These are phyloP conservation scores for Sordaria brevicollis DNA, from an alignment of 495 filamentous ascomycete species.

Conservation along the genomic window DNA sequence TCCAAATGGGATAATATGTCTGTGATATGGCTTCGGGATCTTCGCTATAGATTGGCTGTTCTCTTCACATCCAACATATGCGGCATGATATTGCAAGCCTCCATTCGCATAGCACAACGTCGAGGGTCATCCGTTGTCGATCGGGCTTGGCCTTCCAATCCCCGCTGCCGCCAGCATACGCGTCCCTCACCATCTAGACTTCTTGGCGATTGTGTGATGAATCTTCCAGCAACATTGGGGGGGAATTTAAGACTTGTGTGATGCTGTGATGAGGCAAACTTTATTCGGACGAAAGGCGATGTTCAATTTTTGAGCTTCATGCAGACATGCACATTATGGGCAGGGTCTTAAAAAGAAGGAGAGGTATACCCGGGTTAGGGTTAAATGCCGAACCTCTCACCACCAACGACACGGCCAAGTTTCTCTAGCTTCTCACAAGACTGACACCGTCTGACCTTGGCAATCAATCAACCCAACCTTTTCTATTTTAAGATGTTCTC, in stretches of 20 bases:
- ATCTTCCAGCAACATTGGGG: background rate
- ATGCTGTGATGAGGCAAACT: background rate
- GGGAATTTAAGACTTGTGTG: too few relatives aligned
- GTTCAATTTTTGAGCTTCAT: too few relatives aligned
- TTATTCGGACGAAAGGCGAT: background rate
- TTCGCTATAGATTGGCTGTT: background rate
- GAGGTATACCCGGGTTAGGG: background rate
- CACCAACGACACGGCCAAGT: background rate
- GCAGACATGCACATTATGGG: too few relatives aligned
- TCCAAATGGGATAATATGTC: background rate
- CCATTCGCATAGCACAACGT: background rate
- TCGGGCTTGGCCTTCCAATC: background rate
- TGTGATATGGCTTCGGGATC: background rate
- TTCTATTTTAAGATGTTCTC: background rate
- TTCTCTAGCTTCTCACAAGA: background rate
- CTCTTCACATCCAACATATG: background rate
- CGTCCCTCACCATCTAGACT: background rate
- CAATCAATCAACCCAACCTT: background rate
- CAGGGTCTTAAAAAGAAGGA: too few relatives aligned
- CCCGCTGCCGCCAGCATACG: background rate
- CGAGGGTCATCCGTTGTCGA: background rate
- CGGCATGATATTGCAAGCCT: background rate
- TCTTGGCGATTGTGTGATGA: background rate
- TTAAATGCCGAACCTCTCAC: background rate
- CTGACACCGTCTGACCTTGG: background rate